Conservation (phyloP, 306 rosid species). For the Vigna nakashimae region DNA sequence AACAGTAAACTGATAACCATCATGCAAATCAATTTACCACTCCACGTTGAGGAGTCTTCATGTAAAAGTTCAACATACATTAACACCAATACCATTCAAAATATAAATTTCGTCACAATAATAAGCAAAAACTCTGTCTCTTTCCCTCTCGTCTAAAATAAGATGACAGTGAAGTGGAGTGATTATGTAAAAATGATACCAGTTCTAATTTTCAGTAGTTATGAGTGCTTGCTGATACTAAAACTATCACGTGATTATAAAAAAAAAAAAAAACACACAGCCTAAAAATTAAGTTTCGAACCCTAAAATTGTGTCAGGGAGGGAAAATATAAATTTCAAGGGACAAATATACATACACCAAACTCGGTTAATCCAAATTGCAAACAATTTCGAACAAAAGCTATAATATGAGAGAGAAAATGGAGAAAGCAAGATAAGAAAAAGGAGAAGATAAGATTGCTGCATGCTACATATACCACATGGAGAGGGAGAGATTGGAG, state of each 20-base stretch:
- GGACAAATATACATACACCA: neutral
- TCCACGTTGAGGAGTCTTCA: neutral
- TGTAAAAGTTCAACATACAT: conserved; percentile 2
- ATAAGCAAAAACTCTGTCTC: conserved; percentile 10
- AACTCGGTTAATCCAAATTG: conserved; percentile 28
- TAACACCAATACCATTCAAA: conserved; percentile 3
- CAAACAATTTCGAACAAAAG: neutral
- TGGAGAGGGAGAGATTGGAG: conserved; percentile 99
- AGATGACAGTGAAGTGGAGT: conserved; percentile 5
- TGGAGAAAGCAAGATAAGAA: neutral
- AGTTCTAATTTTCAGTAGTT: conserved; percentile 7
- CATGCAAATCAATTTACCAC: conserved; percentile 24
- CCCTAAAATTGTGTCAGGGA: conserved; percentile 38
- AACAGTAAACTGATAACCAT: conserved; percentile 5
- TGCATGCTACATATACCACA: conserved; percentile 61
- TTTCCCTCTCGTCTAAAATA: neutral
- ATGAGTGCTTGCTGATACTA: neutral
- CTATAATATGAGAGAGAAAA: conserved; percentile 12
- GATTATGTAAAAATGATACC: conserved; percentile 6
- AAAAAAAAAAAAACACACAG: neutral
- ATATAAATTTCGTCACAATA: neutral
- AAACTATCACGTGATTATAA: conserved; percentile 21
- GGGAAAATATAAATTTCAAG: conserved; percentile 14
- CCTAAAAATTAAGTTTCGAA: conserved; percentile 20
- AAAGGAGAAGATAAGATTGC: neutral